Evolutionary conservation across 345 rosid species (phyloP), one percentile per base, ranked within the genome.

Genomic region (Populus deltoides): DNA sequence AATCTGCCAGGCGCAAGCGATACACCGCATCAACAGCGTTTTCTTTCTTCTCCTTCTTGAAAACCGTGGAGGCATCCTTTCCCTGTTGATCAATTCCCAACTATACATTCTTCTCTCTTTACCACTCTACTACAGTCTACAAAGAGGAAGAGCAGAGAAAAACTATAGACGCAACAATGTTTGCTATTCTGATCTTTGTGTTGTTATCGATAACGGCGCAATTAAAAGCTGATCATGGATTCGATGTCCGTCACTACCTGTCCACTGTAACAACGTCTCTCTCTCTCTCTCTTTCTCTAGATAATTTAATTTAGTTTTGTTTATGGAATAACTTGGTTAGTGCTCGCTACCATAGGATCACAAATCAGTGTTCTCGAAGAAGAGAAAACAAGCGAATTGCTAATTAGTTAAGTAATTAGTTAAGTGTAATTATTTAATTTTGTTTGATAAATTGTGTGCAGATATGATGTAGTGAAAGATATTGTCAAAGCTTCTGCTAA

Each of bases 241-340:
- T 93, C 81, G 90, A 91, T 75, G 90, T 93, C 68, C 94, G 93
- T 29, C 91, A 80, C 20, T 94, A 90, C 76, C 84, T 93, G 24
- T 91, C 93, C 59, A 90, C 96, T 24, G 91, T 88, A 4, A 75
- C 97, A 41, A 88, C 92, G 97, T 93, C 20, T 57, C 47, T 59
- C 36, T 36, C 68, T 72, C 27, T 61, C 57, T 66, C n/a, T 31
- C 6, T 29, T 5, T 29, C 3, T 66, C n/a, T 27, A 66, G n/a
- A 24, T 17, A 29, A 29, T 35, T 12, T 8, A 33, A 66, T 27
- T 59, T 66, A 7, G 33, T 33, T 66, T 33, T 66, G n/a, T 35
- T 38, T 16, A 17, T 66, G 4, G n/a, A 17, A 6, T 66, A 16
- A 66, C 39, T 25, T n/a, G 65, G 5, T 59, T 10, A 24, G 12